Conservation (phyloP, 495 filamentous ascomycete species). For the Penicillium nucicola region DNA sequence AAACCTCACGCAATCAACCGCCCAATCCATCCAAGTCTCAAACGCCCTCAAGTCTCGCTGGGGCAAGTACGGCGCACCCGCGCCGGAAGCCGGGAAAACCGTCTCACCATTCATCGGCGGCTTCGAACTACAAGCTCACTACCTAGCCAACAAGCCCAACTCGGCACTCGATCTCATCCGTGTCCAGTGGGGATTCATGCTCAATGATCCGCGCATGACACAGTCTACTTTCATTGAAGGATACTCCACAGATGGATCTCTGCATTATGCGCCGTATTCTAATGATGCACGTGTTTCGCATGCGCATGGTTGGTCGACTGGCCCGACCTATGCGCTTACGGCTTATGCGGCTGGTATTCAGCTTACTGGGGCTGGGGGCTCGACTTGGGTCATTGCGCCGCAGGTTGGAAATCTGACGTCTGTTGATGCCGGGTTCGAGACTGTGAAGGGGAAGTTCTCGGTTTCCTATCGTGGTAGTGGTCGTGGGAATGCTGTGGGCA, state of each 20-base stretch:
- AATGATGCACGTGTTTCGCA: conserved; percentile 51
- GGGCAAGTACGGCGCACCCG: conserved; percentile 53
- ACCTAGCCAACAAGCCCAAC: conserved; percentile 35
- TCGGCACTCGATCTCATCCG: conserved; percentile 50
- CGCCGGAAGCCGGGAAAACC: conserved; percentile 50
- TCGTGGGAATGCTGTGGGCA: background rate
- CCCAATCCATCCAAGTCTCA: conserved; percentile 29
- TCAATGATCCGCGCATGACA: conserved; percentile 57
- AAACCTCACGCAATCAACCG: conserved; percentile 25
- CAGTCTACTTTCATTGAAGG: conserved; percentile 61
- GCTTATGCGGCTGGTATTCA: conserved; percentile 50
- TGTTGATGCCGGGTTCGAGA: conserved; percentile 49
- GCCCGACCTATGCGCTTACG: conserved; percentile 51
- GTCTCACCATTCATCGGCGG: conserved; percentile 57
- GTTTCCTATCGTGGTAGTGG: background rate
- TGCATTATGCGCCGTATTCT: conserved; percentile 56
- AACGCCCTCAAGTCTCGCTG: conserved; percentile 44
- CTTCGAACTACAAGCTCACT: conserved; percentile 57
- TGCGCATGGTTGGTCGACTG: conserved; percentile 59
- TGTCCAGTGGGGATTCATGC: conserved; percentile 56
- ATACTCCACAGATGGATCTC: conserved; percentile 48
- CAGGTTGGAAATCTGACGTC: conserved; percentile 43
- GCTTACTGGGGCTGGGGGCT: conserved; percentile 38
- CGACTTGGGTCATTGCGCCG: conserved; percentile 46
- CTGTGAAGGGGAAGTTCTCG: conserved; percentile 41